Evolutionary conservation across 2,329 filamentous ascomycete genomes (phyloP).

Genomic region (Fusarium phyllophilum): DNA sequence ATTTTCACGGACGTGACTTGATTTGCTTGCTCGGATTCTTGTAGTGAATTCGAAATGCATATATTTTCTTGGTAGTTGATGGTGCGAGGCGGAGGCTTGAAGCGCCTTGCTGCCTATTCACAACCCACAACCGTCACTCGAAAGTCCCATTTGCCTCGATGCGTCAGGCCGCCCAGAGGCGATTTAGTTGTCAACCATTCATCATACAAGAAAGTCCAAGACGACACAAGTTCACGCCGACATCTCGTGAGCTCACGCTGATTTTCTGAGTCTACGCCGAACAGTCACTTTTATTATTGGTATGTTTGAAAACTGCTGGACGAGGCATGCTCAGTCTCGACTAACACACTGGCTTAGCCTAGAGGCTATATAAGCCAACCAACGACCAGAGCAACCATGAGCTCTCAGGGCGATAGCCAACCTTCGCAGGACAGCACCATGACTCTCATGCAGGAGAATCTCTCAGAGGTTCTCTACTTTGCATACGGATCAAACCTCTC

Average conservation of each 20-base stretch:
- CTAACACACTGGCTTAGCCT: background rate
- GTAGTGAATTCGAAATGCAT: background rate
- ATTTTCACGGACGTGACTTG: conserved; percentile 10
- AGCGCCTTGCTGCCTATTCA: conserved; percentile 38
- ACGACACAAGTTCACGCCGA: conserved; percentile 12
- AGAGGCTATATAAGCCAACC: background rate
- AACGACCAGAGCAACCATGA: conserved; percentile 34
- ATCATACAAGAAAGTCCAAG: background rate
- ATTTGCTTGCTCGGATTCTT: background rate
- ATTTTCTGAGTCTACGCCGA: conserved; percentile 17
- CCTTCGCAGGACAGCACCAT: conserved; percentile 50
- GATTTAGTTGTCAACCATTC: background rate
- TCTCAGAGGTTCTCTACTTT: conserved; percentile 66
- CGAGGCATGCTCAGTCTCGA: background rate
- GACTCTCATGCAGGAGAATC: conserved; percentile 50
- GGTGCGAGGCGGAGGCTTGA: conserved; percentile 28
- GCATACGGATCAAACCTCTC: conserved; percentile 79
- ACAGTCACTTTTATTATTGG: background rate
- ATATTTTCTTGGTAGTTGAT: background rate
- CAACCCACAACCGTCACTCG: conserved; percentile 13
- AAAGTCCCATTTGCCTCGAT: conserved; percentile 6
- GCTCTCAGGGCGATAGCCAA: conserved; percentile 47
- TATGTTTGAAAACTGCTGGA: background rate
- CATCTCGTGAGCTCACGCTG: background rate
- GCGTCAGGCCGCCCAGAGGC: conserved; percentile 20